These are phyloP conservation scores for Kwoniella sp. DNA, from an alignment of 768 basidiomycete genomes.

Conservation along the genomic window DNA sequence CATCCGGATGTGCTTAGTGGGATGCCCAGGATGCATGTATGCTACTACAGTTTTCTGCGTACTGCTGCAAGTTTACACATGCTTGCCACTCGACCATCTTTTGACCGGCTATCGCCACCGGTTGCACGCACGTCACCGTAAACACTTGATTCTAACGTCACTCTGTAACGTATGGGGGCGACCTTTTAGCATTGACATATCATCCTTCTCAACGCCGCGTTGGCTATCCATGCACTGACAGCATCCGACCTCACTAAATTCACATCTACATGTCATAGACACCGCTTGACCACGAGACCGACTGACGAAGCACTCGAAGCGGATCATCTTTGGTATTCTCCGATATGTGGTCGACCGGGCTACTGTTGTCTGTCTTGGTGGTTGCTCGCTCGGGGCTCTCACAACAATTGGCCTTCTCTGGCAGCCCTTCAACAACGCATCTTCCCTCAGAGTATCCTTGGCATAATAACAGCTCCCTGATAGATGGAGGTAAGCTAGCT, in stretches of 20 bases:
- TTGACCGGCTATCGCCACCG: constrained; percentile 9
- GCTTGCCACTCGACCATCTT: neutral
- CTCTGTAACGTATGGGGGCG: too few species aligned
- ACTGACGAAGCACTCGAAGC: too few species aligned
- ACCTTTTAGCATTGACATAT: too few species aligned
- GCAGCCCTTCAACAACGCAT: neutral
- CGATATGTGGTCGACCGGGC: constrained; percentile 17
- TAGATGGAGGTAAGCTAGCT: constrained; percentile 6
- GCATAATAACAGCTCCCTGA: too few species aligned
- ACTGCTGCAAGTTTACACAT: neutral
- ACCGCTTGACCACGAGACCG: too few species aligned
- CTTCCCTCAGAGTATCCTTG: neutral
- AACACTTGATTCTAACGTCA: neutral
- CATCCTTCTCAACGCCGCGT: too few species aligned
- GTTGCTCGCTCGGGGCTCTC: constrained; percentile 17
- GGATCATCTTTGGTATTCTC: too few species aligned
- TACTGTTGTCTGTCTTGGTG: constrained; percentile 17
- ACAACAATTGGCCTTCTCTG: constrained; percentile 15
- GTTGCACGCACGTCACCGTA: constrained; percentile 6
- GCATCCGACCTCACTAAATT: too few species aligned
- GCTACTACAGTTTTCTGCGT: neutral
- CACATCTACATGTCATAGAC: too few species aligned
- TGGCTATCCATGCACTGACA: too few species aligned
- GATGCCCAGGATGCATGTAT: neutral
- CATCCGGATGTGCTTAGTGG: too few species aligned